Evolutionary conservation across 1,139 yeast species (phyloP).

Genomic region (Yamadazyma aaseri): DNA sequence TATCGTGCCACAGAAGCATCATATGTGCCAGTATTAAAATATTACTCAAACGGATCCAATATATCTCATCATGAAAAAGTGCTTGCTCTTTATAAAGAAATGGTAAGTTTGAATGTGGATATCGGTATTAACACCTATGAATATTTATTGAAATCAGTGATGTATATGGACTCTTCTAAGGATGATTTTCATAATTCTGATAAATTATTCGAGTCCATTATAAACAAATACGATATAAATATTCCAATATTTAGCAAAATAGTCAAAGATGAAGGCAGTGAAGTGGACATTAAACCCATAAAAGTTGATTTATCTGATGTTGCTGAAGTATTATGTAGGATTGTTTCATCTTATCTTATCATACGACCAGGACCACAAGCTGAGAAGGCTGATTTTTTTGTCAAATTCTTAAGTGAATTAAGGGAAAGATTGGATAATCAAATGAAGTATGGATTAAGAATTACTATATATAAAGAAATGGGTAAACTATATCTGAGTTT

Average conservation of each 20-base stretch:
- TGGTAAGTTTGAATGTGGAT: conserved; percentile 32
- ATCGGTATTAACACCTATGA: conserved; percentile 39
- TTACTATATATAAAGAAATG: conserved; percentile 29
- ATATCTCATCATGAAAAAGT: conserved; percentile 29
- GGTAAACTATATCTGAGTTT: conserved; percentile 25
- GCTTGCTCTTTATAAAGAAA: conserved; percentile 36
- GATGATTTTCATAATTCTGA: conserved; percentile 26
- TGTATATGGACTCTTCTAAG: conserved; percentile 33
- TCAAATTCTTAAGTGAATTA: conserved; percentile 30
- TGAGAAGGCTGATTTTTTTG: conserved; percentile 24
- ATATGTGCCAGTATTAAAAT: conserved; percentile 30
- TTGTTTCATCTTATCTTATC: conserved; percentile 25
- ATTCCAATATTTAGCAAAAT: conserved; percentile 1
- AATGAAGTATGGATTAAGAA: conserved; percentile 25
- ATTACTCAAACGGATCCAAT: conserved; percentile 21
- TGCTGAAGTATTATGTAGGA: conserved; percentile 23
- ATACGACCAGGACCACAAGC: conserved; percentile 16
- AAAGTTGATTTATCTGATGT: conserved; percentile 12
- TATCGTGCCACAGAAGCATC: conserved; percentile 23
- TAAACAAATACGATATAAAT: conserved; percentile 31
- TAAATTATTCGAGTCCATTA: conserved; percentile 30
- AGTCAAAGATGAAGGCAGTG: background rate
- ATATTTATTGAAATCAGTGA: conserved; percentile 41
- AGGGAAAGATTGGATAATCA: conserved; percentile 21
- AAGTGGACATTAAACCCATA: background rate